Conservation (phyloP, 768 basidiomycete genomes). For the Hericium alpestre region DNA sequence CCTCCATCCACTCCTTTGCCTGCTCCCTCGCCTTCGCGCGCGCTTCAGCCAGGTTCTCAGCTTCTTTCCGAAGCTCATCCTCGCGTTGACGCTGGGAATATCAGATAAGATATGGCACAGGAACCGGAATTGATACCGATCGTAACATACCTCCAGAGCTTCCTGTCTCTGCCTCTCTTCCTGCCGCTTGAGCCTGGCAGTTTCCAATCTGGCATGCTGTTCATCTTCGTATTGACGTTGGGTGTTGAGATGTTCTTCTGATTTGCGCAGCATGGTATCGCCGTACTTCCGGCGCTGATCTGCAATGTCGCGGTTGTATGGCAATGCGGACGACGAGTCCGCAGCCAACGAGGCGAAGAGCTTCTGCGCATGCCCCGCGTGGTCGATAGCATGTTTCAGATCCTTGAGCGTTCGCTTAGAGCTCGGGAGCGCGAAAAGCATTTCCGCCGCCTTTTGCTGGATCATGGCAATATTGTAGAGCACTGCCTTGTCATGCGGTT, state of each 20-base stretch:
- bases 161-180: conserved; percentile 66
- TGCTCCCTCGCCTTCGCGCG: conserved; percentile 68
- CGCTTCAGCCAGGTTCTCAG: conserved; percentile 71
- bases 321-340: conserved; percentile 56
- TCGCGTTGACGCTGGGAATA: conserved; percentile 41
- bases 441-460: conserved; percentile 89
- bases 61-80: conserved; percentile 57
- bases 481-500: conserved; percentile 82
- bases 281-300: conserved; percentile 88
- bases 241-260: conserved; percentile 64
- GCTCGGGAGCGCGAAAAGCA: conserved; percentile 64
- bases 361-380: conserved; percentile 78
- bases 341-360: conserved; percentile 76
- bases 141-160: conserved; percentile 47
- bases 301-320: conserved; percentile 80
- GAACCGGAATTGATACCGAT: neutral
- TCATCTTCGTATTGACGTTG: conserved; percentile 69
- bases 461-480: conserved; percentile 98
- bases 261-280: conserved; percentile 71
- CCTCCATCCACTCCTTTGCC: conserved; percentile 66
- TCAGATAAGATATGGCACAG: neutral
- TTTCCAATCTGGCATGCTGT: conserved; percentile 59
- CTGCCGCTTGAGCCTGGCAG: conserved; percentile 66
- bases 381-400: conserved; percentile 64
- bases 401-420: conserved; percentile 76